Conservation (phyloP, 176 grass and related monocot genomes). For the Oryza glumipatula region DNA sequence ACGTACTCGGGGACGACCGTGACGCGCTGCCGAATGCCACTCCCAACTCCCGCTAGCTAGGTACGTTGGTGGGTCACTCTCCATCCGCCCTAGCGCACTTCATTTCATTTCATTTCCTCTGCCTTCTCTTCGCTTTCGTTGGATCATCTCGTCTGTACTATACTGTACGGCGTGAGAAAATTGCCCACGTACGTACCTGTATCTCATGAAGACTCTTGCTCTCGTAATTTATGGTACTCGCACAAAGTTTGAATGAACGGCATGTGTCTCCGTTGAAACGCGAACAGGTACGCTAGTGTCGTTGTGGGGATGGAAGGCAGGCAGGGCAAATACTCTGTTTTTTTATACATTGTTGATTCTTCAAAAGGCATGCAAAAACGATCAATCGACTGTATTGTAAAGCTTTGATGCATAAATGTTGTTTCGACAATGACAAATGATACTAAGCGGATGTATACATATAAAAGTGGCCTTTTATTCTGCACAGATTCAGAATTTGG, state of each 20-base stretch:
- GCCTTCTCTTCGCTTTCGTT: neutral
- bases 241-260: neutral
- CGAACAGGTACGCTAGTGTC: neutral
- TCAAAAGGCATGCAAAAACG: neutral
- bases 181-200: conserved; percentile 14
- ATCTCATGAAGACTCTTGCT: neutral
- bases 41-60: neutral
- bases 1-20: neutral
- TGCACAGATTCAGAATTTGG: conserved; percentile 34
- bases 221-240: neutral
- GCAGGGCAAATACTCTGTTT: neutral
- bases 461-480: conserved; percentile 48
- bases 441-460: neutral
- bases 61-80: conserved; percentile 51
- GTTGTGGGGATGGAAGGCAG: neutral
- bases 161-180: neutral
- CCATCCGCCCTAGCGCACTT: neutral
- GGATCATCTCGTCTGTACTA: neutral
- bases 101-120: neutral
- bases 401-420: neutral
- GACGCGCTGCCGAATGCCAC: conserved; percentile 37
- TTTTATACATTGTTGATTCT: neutral
- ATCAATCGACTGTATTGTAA: neutral
- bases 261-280: neutral
- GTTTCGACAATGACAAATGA: neutral